phyloP scores from a whole-genome alignment of 495 filamentous ascomycete genomes.

The Sporormia fimetaria region DNA sequence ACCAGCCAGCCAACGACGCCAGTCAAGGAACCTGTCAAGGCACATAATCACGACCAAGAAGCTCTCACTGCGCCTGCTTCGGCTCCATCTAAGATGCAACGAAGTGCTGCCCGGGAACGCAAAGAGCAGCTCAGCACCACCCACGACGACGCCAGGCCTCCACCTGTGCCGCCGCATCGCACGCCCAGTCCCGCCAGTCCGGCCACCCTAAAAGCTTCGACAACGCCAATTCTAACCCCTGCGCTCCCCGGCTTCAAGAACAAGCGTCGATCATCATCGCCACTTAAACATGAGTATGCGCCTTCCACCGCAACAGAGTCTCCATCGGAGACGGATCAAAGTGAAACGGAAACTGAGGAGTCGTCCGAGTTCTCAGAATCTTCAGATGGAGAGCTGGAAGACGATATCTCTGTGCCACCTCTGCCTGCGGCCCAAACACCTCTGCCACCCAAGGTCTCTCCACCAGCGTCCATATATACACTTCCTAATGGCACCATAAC shows the following conservation, averaged over 20 bases:
- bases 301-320: slow-evolving; percentile 67
- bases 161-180: slow-evolving; percentile 37
- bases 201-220: slow-evolving; percentile 39
- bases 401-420: slow-evolving; percentile 35
- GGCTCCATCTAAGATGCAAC: slow-evolving; percentile 32
- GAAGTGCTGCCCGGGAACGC: slow-evolving; percentile 12
- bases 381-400: slow-evolving; percentile 43
- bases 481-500: slow-evolving; percentile 45
- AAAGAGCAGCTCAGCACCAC: slow-evolving; percentile 1
- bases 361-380: slow-evolving; percentile 36
- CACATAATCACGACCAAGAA: slow-evolving; percentile 3
- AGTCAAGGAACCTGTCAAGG: slow-evolving; percentile 12
- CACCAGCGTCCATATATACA: slow-evolving; percentile 36
- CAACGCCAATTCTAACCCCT: slow-evolving; percentile 35
- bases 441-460: slow-evolving; percentile 28
- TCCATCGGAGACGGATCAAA: slow-evolving; percentile 36
- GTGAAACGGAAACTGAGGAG: slow-evolving; percentile 23
- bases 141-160: slow-evolving; percentile 21
- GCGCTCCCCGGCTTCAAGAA: slow-evolving; percentile 27
- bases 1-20: slow-evolving; percentile 33
- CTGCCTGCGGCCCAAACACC: slow-evolving; percentile 13
- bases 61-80: slow-evolving; percentile 27
- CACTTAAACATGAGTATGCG: slow-evolving; percentile 94
- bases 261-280: slow-evolving; percentile 69
- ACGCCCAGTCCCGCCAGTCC: slow-evolving; percentile 40